A percentile compares a stretch with the other conserved stretches of the same genome.
Conservation (phyloP, 345 rosid genomes). For the Rubroshorea leprosula region DNA sequence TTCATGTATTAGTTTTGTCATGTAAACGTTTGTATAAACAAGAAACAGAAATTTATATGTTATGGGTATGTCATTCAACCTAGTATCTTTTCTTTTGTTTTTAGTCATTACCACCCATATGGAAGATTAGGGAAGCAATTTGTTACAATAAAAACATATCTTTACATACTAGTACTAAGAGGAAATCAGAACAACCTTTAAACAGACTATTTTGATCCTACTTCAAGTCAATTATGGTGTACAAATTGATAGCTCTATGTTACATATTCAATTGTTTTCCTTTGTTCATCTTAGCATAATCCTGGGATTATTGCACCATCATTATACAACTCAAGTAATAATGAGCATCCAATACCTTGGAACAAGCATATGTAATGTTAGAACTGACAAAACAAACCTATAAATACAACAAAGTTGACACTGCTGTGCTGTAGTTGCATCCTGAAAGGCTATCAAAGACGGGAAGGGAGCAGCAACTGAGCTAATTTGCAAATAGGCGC, state of each 20-base stretch:
- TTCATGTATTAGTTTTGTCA: no score
- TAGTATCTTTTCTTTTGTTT: no score
- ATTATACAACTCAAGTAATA: conserved; percentile 25
- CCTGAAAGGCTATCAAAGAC: background rate
- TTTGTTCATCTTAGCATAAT: conserved; percentile 18
- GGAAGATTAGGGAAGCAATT: no score
- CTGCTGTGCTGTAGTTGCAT: background rate
- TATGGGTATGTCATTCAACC: no score
- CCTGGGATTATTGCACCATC: conserved; percentile 19
- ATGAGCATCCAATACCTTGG: conserved; percentile 20
- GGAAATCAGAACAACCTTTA: background rate
- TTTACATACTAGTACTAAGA: background rate
- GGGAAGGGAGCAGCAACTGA: background rate
- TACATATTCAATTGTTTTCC: conserved; percentile 12
- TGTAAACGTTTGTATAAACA: no score
- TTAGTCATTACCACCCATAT: no score
- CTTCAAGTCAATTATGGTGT: conserved; percentile 2
- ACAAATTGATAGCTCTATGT: conserved; percentile 19
- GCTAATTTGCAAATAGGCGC: background rate
- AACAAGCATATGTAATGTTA: conserved; percentile 18
- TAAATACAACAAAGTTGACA: conserved; percentile 16
- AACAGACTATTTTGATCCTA: background rate
- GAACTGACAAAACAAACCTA: conserved; percentile 14
- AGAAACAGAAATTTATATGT: no score
- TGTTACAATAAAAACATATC: no score